Base-by-base conservation (phyloP, 2,329 filamentous ascomycete species). In the Arthrinium phaeospermum region DNA sequence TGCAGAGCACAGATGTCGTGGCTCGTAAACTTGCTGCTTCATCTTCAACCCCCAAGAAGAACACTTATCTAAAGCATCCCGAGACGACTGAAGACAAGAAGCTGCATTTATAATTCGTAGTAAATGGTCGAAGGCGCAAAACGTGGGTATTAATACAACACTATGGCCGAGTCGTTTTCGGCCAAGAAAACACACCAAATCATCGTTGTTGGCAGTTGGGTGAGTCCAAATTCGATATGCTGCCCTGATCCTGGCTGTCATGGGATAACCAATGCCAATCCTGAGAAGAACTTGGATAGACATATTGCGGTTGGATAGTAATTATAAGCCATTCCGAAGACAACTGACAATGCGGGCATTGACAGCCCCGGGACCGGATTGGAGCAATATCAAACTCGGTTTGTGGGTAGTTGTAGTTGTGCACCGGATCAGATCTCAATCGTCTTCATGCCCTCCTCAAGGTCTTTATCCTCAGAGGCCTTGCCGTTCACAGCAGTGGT, bases 361-460 rank as follows among this genome's bases (percentile, higher is more conserved):
- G 72, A 79, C 75, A 74, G 77, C 67, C 57, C 75, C 74, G 71
- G 77, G 74, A 70, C 81, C 82, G 90, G 76, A 91, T 90, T 80
- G 90, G 88, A 81, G 91, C 90, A 74, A 87, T 89, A 90, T 89
- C 90, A 88, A 91, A 88, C 46, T 83, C 82, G 73, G 86, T 87
- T 71, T 89, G 87, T 12, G 81, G 57, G 16, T 37, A 19, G 4
- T 45, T 49, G n/a, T 74, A 72, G 72, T 79, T 76, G 75, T 77
- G 68, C 69, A 76, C 74, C 71, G 76, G 74, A 70, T 82, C 82
- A 91, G 77, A 91, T 91, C 81, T 90, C 88, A 81, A 91, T 91
- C 73, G 87, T 89, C 83, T 89, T 91, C 88, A 91, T 89, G 45
- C 84, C 82, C 73, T 86, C 87, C 71, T 89, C 88, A 14, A 81